A percentile compares a stretch with the other conserved stretches of the same genome.
Evolutionary conservation across 345 rosid genomes (phyloP).

Genomic region (Eutrema heterophyllum): DNA sequence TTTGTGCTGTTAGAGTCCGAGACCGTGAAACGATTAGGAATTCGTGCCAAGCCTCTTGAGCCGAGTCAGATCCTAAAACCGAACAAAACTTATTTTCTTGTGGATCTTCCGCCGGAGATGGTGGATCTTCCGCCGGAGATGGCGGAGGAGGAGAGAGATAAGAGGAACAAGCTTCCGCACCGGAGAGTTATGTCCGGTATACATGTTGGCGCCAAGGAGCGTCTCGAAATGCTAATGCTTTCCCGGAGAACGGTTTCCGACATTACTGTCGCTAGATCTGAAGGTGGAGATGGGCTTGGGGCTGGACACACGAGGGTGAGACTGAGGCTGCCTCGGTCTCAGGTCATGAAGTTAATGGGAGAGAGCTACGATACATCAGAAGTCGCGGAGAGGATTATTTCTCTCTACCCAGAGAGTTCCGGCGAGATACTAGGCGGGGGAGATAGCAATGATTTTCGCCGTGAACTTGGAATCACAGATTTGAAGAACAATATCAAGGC

Average conservation of each 20-base stretch:
- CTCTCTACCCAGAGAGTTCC: conserved; percentile 33
- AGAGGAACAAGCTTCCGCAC: conserved; percentile 26
- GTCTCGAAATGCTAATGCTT: conserved; percentile 44
- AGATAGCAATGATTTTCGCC: neutral
- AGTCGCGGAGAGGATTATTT: conserved; percentile 51
- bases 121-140: neutral
- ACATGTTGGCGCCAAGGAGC: conserved; percentile 70
- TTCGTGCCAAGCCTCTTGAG: conserved; percentile 60
- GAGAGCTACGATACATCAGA: conserved; percentile 54
- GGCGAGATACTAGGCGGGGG: neutral
- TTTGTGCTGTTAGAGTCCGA: conserved; percentile 64
- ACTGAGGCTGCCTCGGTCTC: conserved; percentile 56
- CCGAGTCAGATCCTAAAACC: conserved; percentile 47
- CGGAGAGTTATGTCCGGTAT: conserved; percentile 69
- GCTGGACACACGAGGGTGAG: conserved; percentile 36
- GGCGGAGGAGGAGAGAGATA: neutral
- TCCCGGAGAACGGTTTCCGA: conserved; percentile 30
- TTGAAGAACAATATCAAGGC: neutral
- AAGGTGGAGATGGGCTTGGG: neutral
- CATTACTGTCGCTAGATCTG: conserved; percentile 37
- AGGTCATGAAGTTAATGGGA: conserved; percentile 52
- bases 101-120: conserved; percentile 39
- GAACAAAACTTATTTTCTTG: conserved; percentile 55
- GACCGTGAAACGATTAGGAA: conserved; percentile 58
- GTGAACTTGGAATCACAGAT: neutral